Conservation (phyloP, 1,284 basidiomycete genomes). For the Austroboletus novae-zelandiae region DNA sequence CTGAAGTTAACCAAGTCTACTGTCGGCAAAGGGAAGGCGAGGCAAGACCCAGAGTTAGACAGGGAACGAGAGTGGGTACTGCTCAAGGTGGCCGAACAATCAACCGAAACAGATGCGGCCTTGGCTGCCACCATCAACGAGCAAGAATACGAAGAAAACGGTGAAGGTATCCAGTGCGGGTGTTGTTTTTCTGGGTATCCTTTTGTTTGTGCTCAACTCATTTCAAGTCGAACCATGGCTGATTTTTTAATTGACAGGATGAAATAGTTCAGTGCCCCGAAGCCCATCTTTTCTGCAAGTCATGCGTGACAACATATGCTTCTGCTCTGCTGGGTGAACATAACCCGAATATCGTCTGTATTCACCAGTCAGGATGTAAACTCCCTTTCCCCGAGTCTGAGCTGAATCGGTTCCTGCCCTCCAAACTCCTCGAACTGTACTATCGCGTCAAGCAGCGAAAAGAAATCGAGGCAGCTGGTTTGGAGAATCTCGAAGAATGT, state of each 20-base stretch:
- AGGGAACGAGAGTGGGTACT: slow-evolving; percentile 47
- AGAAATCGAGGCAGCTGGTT: slow-evolving; percentile 70
- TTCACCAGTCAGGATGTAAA: slow-evolving; percentile 76
- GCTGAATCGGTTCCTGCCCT: slow-evolving; percentile 58
- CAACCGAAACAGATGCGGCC: slow-evolving; percentile 18
- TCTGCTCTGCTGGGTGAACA: slow-evolving; percentile 50
- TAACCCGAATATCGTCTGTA: slow-evolving; percentile 64
- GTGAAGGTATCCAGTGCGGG: slow-evolving; percentile 72
- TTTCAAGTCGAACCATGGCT: slow-evolving; percentile 1
- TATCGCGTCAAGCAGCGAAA: slow-evolving; percentile 75
- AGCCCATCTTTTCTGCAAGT: slow-evolving; percentile 70
- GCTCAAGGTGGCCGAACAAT: slow-evolving; percentile 15
- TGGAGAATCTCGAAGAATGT: slow-evolving; percentile 79
- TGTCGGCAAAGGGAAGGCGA: slow-evolving; percentile 42
- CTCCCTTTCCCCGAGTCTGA: slow-evolving; percentile 67
- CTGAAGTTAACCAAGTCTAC: slow-evolving; percentile 38
- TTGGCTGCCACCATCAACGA: slow-evolving; percentile 30
- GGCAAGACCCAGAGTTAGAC: slow-evolving; percentile 43
- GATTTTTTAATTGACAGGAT: slow-evolving; percentile 42
- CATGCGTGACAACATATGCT: slow-evolving; percentile 54
- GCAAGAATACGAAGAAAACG: slow-evolving; percentile 42
- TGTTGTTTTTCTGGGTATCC: slow-evolving; percentile 76
- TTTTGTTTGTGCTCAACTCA: slow-evolving; percentile 51
- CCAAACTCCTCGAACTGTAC: slow-evolving; percentile 66
- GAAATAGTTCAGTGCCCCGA: slow-evolving; percentile 85